A percentile compares a stretch with the other conserved stretches of the same genome.
Conservation (phyloP, 352 stramenopile species). For the Phytopythium helicoides region DNA sequence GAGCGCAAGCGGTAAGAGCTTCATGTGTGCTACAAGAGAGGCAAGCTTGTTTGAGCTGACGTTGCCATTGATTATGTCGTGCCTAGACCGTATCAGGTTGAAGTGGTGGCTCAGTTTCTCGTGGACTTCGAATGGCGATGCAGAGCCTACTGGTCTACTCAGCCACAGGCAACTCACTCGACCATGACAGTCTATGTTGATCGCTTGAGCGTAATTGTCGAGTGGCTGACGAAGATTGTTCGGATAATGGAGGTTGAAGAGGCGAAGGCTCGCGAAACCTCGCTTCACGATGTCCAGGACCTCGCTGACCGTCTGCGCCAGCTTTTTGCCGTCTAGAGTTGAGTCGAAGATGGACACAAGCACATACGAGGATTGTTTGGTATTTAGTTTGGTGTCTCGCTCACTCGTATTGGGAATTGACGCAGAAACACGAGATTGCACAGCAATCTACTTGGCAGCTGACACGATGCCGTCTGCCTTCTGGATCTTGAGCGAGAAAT, state of each 20-base stretch:
- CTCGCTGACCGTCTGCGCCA: constrained; percentile 18
- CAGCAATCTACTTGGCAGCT: constrained; percentile 21
- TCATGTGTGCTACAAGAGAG: no score
- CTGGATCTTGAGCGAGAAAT: constrained; percentile 98
- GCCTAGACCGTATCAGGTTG: constrained; percentile 47
- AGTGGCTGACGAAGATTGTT: constrained; percentile 60
- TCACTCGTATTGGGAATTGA: no score
- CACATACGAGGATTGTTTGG: no score
- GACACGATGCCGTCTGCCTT: constrained; percentile 68
- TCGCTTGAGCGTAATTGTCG: constrained; percentile 7
- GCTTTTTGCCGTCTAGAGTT: constrained; percentile 1
- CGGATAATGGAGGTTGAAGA: constrained; percentile 47
- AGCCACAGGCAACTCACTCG: background rate
- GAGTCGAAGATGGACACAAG: no score
- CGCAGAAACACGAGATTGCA: no score
- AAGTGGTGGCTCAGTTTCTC: constrained; percentile 44
- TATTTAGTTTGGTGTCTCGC: no score
- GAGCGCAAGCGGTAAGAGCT: constrained; percentile 30
- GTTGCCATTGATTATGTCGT: background rate
- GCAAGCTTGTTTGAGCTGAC: background rate
- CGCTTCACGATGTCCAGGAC: constrained; percentile 23
- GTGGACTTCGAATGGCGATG: constrained; percentile 51
- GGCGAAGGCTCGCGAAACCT: constrained; percentile 11
- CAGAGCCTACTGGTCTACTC: background rate
- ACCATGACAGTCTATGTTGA: constrained; percentile 1